These are phyloP conservation scores for Yarrowia osloensis DNA, from an alignment of 805 yeast genomes.

Conservation along the genomic window DNA sequence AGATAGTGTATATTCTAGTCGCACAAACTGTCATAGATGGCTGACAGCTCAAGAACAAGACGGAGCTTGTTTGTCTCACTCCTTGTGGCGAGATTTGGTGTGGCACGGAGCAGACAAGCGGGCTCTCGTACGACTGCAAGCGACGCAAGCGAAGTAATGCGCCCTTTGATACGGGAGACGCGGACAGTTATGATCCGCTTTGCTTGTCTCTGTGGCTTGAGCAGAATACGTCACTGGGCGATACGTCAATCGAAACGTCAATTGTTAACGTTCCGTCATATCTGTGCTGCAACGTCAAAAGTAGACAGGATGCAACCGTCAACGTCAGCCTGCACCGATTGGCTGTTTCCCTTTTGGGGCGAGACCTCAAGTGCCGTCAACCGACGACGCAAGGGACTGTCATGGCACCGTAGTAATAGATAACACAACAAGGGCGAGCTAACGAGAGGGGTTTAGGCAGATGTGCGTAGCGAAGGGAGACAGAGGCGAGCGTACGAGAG, in stretches of 20 bases:
- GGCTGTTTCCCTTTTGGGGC: neutral
- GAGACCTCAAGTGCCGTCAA: neutral
- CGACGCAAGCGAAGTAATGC: neutral
- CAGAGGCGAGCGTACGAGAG: neutral
- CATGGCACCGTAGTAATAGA: conserved; percentile 13
- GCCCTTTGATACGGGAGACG: neutral
- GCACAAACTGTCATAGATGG: neutral
- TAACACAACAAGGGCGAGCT: neutral
- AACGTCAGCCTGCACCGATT: neutral
- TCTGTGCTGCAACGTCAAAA: neutral
- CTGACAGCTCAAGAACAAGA: neutral
- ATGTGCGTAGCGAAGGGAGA: neutral
- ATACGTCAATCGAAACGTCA: neutral
- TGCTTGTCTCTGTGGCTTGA: neutral
- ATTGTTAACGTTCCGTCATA: neutral
- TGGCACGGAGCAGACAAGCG: neutral
- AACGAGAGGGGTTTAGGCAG: conserved; percentile 18
- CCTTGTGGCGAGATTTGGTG: neutral
- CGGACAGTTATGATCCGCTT: neutral
- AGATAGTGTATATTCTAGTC: conserved; percentile 25
- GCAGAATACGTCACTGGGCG: neutral
- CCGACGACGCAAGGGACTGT: conserved; percentile 28
- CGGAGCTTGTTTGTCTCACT: neutral
- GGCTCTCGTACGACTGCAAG: too few relatives aligned
- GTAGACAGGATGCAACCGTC: conserved; percentile 9